Conservation (phyloP, 768 basidiomycete genomes). For the Crepidotus variabilis region DNA sequence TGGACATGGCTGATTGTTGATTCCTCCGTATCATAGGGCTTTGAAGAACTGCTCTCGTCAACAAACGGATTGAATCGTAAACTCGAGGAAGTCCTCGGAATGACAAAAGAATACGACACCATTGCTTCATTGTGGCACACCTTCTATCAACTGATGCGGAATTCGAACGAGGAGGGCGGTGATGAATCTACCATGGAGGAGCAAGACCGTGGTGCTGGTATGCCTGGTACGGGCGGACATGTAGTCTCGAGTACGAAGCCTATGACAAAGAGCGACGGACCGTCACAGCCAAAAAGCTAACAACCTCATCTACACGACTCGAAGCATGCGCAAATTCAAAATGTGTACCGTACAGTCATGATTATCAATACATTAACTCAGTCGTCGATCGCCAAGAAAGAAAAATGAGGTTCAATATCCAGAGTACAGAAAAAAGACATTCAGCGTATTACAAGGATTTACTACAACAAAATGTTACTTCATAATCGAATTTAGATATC, state of each 20-base stretch:
- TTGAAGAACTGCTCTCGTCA: constrained; percentile 82
- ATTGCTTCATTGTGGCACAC: constrained; percentile 83
- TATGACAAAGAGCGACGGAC: no score
- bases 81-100: constrained; percentile 87
- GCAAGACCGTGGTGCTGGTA: constrained; percentile 29
- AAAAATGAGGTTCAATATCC: constrained; percentile 7
- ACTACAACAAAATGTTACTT: constrained; percentile 20
- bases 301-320: no score
- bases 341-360: no score
- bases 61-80: constrained; percentile 87
- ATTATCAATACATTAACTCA: no score
- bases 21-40: constrained; percentile 43
- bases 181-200: constrained; percentile 27
- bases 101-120: constrained; percentile 89
- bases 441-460: constrained; percentile 20
- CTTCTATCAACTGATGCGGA: constrained; percentile 75
- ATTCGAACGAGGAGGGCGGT: constrained; percentile 30
- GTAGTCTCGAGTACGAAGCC: constrained; percentile 31
- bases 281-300: no score
- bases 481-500: constrained; percentile 37
- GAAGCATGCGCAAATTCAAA: no score
- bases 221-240: constrained; percentile 75
- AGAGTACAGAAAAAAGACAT: constrained; percentile 18
- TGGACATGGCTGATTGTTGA: background rate
- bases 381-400: no score